A percentile compares a stretch with the other conserved stretches of the same genome.
Conservation (phyloP, 129 eudicot species). For the Flaveria brownii region DNA sequence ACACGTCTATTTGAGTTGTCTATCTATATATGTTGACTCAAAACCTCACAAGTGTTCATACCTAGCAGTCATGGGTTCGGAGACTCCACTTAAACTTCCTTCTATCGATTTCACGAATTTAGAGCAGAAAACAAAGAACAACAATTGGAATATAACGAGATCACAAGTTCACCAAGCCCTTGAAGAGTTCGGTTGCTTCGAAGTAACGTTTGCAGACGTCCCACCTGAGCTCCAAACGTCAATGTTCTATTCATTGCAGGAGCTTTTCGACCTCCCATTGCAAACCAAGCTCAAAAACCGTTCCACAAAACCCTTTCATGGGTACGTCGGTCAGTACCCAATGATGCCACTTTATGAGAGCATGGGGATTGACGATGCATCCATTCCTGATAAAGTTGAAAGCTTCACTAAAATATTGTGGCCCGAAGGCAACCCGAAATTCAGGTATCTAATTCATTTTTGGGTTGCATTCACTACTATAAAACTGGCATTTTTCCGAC, state of each 20-base stretch:
- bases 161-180: slow-evolving; percentile 52
- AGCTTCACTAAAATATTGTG: slow-evolving; percentile 48
- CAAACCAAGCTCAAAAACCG: slow-evolving; percentile 35
- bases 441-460: slow-evolving; percentile 37
- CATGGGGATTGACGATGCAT: slow-evolving; percentile 50
- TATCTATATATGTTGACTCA: too few relatives aligned
- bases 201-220: slow-evolving; percentile 45
- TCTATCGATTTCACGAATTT: slow-evolving; percentile 41
- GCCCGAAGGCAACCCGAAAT: slow-evolving; percentile 59
- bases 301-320: slow-evolving; percentile 61
- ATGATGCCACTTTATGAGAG: slow-evolving; percentile 61
- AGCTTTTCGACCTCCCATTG: slow-evolving; percentile 68
- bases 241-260: slow-evolving; percentile 34
- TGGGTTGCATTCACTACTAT: not conserved
- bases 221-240: slow-evolving; percentile 37
- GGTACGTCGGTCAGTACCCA: slow-evolving; percentile 63
- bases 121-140: slow-evolving; percentile 33
- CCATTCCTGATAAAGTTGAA: slow-evolving; percentile 31
- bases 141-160: slow-evolving; percentile 45
- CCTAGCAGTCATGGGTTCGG: slow-evolving; percentile 31
- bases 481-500: too few relatives aligned
- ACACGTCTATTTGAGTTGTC: too few relatives aligned
- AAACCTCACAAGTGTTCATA: too few relatives aligned
- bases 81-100: slow-evolving; percentile 43
- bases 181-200: slow-evolving; percentile 65